Evolutionary conservation across 192 early-diverging fungal genomes (phyloP).

Genomic region (Podila verticillata): DNA sequence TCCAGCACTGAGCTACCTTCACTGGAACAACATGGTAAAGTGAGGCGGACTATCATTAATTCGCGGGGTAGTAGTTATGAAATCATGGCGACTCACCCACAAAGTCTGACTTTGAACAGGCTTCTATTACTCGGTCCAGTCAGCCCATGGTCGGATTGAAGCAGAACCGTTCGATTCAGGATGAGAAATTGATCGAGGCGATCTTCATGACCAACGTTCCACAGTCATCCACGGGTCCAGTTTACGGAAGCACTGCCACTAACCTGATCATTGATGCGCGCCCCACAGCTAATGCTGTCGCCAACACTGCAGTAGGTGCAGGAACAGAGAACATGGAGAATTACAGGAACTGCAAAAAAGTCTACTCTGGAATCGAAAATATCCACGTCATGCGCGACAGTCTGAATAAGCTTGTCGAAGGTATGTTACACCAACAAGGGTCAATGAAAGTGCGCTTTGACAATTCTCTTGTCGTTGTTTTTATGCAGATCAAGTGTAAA

Average conservation of each 20-base stretch:
- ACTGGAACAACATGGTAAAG: slow-evolving; percentile 77
- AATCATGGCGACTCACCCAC: not conserved
- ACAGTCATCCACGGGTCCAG: slow-evolving; percentile 40
- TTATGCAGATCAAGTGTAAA: not conserved
- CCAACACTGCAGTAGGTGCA: slow-evolving; percentile 90
- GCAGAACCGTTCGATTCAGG: slow-evolving; percentile 94
- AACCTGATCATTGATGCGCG: slow-evolving; percentile 97
- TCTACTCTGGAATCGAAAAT: slow-evolving; percentile 94
- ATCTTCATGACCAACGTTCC: slow-evolving; percentile 81
- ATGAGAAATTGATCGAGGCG: slow-evolving; percentile 95
- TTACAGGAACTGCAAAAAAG: slow-evolving; percentile 88
- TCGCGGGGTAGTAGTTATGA: slow-evolving; percentile 4
- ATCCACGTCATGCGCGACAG: slow-evolving; percentile 98
- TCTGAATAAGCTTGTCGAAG: slow-evolving; percentile 82
- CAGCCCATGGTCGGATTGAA: slow-evolving; percentile 98
- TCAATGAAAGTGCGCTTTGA: not conserved
- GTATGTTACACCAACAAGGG: slow-evolving; percentile 52
- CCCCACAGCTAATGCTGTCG: slow-evolving; percentile 93
- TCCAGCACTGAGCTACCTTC: slow-evolving; percentile 90
- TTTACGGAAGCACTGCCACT: slow-evolving; percentile 63
- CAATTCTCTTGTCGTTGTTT: not conserved
- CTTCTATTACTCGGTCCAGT: slow-evolving; percentile 91
- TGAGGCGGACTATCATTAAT: no score
- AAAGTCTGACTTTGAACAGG: slow-evolving; percentile 39
- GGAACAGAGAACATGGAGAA: slow-evolving; percentile 96